A percentile compares a stretch with the other conserved stretches of the same genome.
Evolutionary conservation across 768 basidiomycete genomes (phyloP).

Genomic region (Panaeolus papilionaceus): DNA sequence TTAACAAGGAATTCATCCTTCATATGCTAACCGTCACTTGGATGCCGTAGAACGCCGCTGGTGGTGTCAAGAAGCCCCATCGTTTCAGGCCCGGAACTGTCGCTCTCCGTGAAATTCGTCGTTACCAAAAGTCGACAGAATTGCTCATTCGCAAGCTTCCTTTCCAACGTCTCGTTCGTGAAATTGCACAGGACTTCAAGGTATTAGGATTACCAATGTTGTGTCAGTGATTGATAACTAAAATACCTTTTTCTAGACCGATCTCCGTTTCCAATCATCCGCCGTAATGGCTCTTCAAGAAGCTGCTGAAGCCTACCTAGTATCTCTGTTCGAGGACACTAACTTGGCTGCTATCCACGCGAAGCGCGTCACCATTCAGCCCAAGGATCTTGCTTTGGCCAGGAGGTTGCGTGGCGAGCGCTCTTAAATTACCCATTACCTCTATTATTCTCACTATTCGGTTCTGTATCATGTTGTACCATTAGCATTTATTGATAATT

Average conservation of each 20-base stretch:
- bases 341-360: slow-evolving; percentile 69
- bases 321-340: slow-evolving; percentile 75
- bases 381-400: slow-evolving; percentile 66
- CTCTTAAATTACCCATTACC: slow-evolving; percentile 29
- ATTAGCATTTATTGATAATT: slow-evolving; percentile 10
- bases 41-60: slow-evolving; percentile 48
- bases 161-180: slow-evolving; percentile 79
- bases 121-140: slow-evolving; percentile 69
- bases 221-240: neutral
- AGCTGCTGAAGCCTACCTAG: slow-evolving; percentile 73
- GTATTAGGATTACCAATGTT: no score
- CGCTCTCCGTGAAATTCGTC: slow-evolving; percentile 77
- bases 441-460: neutral
- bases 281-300: slow-evolving; percentile 74
- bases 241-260: slow-evolving; percentile 49
- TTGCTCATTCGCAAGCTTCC: slow-evolving; percentile 68
- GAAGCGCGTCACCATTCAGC: slow-evolving; percentile 64
- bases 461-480: slow-evolving; percentile 10
- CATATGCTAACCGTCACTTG: slow-evolving; percentile 14
- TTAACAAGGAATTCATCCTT: neutral
- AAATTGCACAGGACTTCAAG: slow-evolving; percentile 87
- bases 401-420: slow-evolving; percentile 43
- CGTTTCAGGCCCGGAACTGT: slow-evolving; percentile 82
- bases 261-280: slow-evolving; percentile 78
- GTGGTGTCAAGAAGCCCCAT: slow-evolving; percentile 85